phyloP scores from a whole-genome alignment of 345 rosid genomes.

The Boechera divaricarpa region DNA sequence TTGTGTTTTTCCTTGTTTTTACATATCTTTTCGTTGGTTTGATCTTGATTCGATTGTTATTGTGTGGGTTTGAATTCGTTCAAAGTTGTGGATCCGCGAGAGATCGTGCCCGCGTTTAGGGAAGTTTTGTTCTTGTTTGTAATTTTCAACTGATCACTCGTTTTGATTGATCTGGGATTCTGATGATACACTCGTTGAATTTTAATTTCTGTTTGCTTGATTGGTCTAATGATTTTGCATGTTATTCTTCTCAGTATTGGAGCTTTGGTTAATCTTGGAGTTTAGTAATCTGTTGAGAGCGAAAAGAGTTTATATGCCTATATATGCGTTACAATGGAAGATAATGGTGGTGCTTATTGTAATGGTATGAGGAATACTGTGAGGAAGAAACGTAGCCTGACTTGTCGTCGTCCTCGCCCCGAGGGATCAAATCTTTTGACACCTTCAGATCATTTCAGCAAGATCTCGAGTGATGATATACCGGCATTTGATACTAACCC shows the following conservation, averaged over 20 bases:
- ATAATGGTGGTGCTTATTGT: slow-evolving; percentile 44
- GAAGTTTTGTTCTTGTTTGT: background rate
- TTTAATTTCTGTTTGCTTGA: slow-evolving; percentile 4
- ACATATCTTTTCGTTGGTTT: background rate
- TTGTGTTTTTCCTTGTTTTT: slow-evolving; percentile 7
- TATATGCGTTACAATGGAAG: slow-evolving; percentile 56
- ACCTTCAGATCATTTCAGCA: slow-evolving; percentile 56
- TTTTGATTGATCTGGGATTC: slow-evolving; percentile 19
- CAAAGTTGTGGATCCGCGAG: slow-evolving; percentile 5
- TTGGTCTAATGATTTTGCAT: slow-evolving; percentile 14
- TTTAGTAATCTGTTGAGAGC: slow-evolving; percentile 9
- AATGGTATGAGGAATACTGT: slow-evolving; percentile 54
- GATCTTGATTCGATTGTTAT: slow-evolving; percentile 15
- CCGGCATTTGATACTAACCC: slow-evolving; percentile 54
- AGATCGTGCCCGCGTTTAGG: slow-evolving; percentile 5
- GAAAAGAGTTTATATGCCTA: slow-evolving; percentile 15
- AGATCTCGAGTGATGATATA: slow-evolving; percentile 73
- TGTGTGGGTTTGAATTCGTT: slow-evolving; percentile 18
- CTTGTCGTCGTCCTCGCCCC: slow-evolving; percentile 70
- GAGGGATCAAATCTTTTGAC: slow-evolving; percentile 48
- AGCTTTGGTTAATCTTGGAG: slow-evolving; percentile 6
- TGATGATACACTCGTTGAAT: background rate
- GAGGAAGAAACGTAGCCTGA: slow-evolving; percentile 75
- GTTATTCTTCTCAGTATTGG: slow-evolving; percentile 26
- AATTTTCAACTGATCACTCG: background rate